Evolutionary conservation across 1,284 basidiomycete species (phyloP).

Genomic region (Boletus chippewaensis): DNA sequence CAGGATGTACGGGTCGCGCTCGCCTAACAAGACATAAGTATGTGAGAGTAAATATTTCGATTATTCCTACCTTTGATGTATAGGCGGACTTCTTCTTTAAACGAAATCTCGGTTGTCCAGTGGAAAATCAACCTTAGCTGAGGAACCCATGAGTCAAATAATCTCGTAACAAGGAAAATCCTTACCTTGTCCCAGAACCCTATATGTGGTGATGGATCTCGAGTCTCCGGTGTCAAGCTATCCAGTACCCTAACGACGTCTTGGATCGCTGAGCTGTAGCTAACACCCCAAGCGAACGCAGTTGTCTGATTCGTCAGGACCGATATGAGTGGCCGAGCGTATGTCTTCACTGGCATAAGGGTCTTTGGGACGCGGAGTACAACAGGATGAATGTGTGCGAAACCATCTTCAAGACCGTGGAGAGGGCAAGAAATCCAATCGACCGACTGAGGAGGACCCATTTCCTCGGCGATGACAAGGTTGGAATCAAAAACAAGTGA

Average conservation of each 20-base stretch:
- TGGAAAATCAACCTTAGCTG: slow-evolving; percentile 82
- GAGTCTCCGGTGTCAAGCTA: slow-evolving; percentile 71
- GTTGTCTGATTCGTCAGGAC: slow-evolving; percentile 65
- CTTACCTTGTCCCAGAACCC: slow-evolving; percentile 92
- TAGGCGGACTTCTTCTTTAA: slow-evolving; percentile 70
- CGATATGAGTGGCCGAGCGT: slow-evolving; percentile 70
- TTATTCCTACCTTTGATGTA: slow-evolving; percentile 71
- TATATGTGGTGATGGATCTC: slow-evolving; percentile 80
- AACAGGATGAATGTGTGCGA: slow-evolving; percentile 51
- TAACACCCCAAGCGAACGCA: slow-evolving; percentile 85
- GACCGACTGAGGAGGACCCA: slow-evolving; percentile 65
- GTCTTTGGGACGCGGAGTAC: slow-evolving; percentile 79
- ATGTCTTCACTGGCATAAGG: slow-evolving; percentile 93
- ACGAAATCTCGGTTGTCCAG: slow-evolving; percentile 71
- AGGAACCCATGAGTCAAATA: slow-evolving; percentile 2
- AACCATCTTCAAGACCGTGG: slow-evolving; percentile 47
- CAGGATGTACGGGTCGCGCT: slow-evolving; percentile 77
- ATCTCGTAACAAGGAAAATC: neutral
- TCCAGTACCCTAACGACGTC: slow-evolving; percentile 86
- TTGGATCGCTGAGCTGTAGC: slow-evolving; percentile 81
- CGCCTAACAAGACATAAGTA: slow-evolving; percentile 46
- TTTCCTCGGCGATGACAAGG: slow-evolving; percentile 87
- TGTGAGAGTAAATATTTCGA: slow-evolving; percentile 1
- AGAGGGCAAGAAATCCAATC: slow-evolving; percentile 69
- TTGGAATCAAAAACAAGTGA: slow-evolving; percentile 72